These are phyloP conservation scores for Agrocybe pediades DNA, from an alignment of 768 basidiomycete genomes.

Conservation along the genomic window DNA sequence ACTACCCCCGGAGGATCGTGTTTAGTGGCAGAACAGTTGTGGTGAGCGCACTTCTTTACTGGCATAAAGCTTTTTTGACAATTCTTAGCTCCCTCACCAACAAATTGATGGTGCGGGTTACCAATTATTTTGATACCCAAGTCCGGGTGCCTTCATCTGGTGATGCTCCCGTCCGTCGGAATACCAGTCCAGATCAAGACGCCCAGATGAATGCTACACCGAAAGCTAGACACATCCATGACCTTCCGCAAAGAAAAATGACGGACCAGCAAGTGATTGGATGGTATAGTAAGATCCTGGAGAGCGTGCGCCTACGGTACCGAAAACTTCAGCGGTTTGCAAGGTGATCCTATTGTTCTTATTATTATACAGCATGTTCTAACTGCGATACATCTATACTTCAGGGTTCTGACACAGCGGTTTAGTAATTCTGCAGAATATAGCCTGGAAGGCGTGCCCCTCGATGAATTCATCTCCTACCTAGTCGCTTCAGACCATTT, in stretches of 20 bases:
- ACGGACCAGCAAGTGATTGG: constrained; percentile 77
- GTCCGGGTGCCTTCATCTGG: constrained; percentile 70
- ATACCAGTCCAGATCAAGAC: constrained; percentile 9
- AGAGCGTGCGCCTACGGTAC: constrained; percentile 88
- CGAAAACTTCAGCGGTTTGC: constrained; percentile 94
- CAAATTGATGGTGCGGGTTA: constrained; percentile 89
- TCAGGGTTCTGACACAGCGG: constrained; percentile 75
- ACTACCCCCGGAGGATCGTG: constrained; percentile 85
- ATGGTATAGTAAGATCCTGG: constrained; percentile 94
- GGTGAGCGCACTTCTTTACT: constrained; percentile 51
- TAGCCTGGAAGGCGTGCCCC: constrained; percentile 67
- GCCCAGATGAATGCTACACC: constrained; percentile 10
- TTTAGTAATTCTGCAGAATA: constrained; percentile 96
- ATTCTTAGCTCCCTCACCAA: constrained; percentile 82
- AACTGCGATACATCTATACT: constrained; percentile 5
- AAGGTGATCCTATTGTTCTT: constrained; percentile 49
- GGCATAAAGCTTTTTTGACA: neutral
- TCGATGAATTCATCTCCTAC: constrained; percentile 78
- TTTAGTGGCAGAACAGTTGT: constrained; percentile 93
- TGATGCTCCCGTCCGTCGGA: constrained; percentile 23
- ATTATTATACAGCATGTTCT: constrained; percentile 6
- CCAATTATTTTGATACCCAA: constrained; percentile 94
- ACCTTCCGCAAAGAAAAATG: constrained; percentile 54
- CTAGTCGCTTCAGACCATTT: constrained; percentile 88
- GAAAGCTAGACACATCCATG: constrained; percentile 34